Evolutionary conservation across 2,329 filamentous ascomycete species (phyloP), one percentile per base, ranked within the genome.

Genomic region (Monosporascus sp.): DNA sequence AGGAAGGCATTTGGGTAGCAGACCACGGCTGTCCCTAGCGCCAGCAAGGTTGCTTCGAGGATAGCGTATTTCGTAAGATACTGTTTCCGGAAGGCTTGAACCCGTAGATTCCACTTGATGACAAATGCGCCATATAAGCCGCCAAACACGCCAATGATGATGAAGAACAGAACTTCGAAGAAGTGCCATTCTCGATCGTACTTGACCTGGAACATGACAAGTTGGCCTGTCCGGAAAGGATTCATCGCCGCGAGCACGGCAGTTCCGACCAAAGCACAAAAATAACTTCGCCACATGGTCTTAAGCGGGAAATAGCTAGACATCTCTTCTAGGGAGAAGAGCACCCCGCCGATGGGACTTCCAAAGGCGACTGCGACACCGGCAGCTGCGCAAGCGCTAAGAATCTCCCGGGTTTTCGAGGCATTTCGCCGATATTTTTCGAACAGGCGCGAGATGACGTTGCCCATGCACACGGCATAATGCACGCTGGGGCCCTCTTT

Each of bases 401-500:
- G 75, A 25, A 99, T 95, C 74, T 99, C 94, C 52, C 94, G 81
- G 5, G 90, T 97, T 72, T 97, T 97, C 51, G 90, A 90, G 1
- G 93, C 93, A 70, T 94, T 97, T 51, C 85, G 83, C 65, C 85
- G 86, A 70, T 97, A 99, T 71, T 97, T 97, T 68, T 86, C 83
- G 68, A 99, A 99, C 58, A 97, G 80, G 47, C 90, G 81, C 31
- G 91, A 96, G 55, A 99, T 94, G 58, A 99, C 93, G 70, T 96
- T 97, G 54, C 94, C 94, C 0, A 92, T 96, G 66, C 94, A 97
- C 7, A 97, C 94, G 3, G 94, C 94, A 67, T 97, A 99, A 71
- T 99, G 94, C n/a, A 99, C 94, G 71, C 92, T 97, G 0, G 94
- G 94, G 0, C 94, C 94, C 74, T 99, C 94, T 67, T 99, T 99